phyloP scores from a whole-genome alignment of 2,329 filamentous ascomycete species.

The Aspergillus pseudoglaucus region DNA sequence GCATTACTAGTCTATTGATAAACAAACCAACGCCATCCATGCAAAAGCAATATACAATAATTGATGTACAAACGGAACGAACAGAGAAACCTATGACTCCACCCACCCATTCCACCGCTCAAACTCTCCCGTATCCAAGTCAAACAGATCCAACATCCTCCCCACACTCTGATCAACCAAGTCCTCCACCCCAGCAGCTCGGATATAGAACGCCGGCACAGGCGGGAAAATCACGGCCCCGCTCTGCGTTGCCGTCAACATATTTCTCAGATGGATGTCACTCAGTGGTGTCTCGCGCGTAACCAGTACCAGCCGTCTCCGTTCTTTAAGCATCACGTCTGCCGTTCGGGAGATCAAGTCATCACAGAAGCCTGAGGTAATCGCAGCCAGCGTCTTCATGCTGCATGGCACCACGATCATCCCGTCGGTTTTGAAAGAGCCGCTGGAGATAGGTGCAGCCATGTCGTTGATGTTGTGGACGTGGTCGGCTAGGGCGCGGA shows the following conservation, averaged over 20 bases:
- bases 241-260: slow-evolving; percentile 33
- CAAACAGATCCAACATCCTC: slow-evolving; percentile 42
- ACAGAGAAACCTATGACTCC: slow-evolving; percentile 4
- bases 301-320: slow-evolving; percentile 34
- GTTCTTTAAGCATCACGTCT: slow-evolving; percentile 44
- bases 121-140: slow-evolving; percentile 37
- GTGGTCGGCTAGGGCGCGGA: slow-evolving; percentile 35
- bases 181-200: slow-evolving; percentile 35
- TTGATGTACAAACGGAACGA: too few species aligned
- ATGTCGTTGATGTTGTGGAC: slow-evolving; percentile 39
- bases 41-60: background rate
- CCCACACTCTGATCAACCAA: slow-evolving; percentile 43
- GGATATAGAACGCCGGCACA: slow-evolving; percentile 41
- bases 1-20: background rate
- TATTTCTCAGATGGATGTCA: slow-evolving; percentile 43
- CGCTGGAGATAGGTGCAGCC: slow-evolving; percentile 40
- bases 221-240: slow-evolving; percentile 43
- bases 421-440: slow-evolving; percentile 38
- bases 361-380: slow-evolving; percentile 38
- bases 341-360: slow-evolving; percentile 43
- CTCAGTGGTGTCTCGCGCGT: slow-evolving; percentile 43
- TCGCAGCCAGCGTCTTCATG: slow-evolving; percentile 44
- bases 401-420: slow-evolving; percentile 47
- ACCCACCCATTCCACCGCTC: slow-evolving; percentile 21
- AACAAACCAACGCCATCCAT: background rate